Base-by-base conservation (phyloP, 2,329 filamentous ascomycete genomes). In the Talaromyces sp. region DNA sequence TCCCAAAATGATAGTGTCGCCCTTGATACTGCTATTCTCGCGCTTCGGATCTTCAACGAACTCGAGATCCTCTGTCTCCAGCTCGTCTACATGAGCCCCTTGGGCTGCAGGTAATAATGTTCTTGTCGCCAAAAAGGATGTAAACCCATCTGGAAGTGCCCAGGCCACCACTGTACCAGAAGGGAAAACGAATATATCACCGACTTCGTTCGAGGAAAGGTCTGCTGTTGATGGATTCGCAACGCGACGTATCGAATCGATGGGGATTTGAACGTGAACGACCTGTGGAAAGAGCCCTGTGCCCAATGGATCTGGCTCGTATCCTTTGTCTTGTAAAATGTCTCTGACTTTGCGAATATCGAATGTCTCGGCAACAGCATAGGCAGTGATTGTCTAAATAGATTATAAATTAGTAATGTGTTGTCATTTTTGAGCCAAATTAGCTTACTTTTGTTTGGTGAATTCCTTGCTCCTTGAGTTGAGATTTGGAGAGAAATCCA, bases 171-270 rank as follows among this genome's bases (percentile, higher is more conserved):
- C 83, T 11, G 92, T 96, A 10, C 94, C 94, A 0, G 92, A 96
- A 8, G 93, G 91, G 62, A 99, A 99, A 51, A 99, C 87, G 68
- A 97, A 97, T 46, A 97, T 85, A 74, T 99, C 94, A 30, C 91
- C 92, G 52, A 85, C 71, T 66, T 79, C 78, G 49, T 75, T 78
- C 3, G 73, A 64, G 2, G 70, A 62, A 5, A 77, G 55, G 56
- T 74, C 70, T 33, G 65, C 56, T 16, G 72, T 65, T 5, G 69
- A 67, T 4, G 75, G 70, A 54, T 75, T 77, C 52, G 70, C 70
- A 24, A 75, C 72, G 47, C 75, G 71, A 35, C 73, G 71, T 49
- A 77, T 73, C 3, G 75, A 75, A 53, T 77, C 76, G 27, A 78
- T 71, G 45, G 77, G 73, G 56, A 80, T 71, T 58, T 77, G 77